Base-by-base conservation (phyloP, 148 eudicot species). In the Vaccinium vitisidaea region DNA sequence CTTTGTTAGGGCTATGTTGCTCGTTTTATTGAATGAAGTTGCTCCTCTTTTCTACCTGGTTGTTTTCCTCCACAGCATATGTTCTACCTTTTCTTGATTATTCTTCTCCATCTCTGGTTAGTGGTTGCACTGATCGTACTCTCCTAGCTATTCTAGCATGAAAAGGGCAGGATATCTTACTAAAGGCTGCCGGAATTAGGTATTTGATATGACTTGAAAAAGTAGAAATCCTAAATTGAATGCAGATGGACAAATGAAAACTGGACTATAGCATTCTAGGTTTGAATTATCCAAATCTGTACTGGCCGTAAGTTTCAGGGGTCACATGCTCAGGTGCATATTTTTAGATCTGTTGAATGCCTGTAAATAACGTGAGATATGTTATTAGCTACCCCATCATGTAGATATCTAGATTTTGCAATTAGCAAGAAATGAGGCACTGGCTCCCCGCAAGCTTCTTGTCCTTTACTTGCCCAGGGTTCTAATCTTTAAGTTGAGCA, bases 1-100 rank as follows among this genome's bases (percentile, higher is more conserved):
- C 21, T 77, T 70, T 77, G 39, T 50, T 27, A 77, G 50, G 80
- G 12, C 14, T 39, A n/a, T 52, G 21, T 77, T 36, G 80, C 39
- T 50, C 1, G 10, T 52, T 77, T 52, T 52, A 39, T 77, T 77
- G 80, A 23, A 52, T 77, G 80, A 77, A 76, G 43, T 77, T 12
- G 19, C 58, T 77, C 16, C 49, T 48, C 18, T 39, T 52, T 52
- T 52, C 80, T 25, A 5, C 13, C 11, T 27, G 36, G 15, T 77
- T 15, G 19, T 77, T 77, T 19, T 49, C 16, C 19, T 77, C 59
- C 16, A 9, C 27, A 67, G 8, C 79, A 48, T 76, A 76, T 23
- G 2, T 21, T 76, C 30, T 19, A 19, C n/a, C 23, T 21, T 3
- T 76, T 76, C 25, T 75, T 43, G 53, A 9, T 25, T 21, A 46